phyloP scores from a whole-genome alignment of 305 asterid genomes.

The Solanum hybrid region DNA sequence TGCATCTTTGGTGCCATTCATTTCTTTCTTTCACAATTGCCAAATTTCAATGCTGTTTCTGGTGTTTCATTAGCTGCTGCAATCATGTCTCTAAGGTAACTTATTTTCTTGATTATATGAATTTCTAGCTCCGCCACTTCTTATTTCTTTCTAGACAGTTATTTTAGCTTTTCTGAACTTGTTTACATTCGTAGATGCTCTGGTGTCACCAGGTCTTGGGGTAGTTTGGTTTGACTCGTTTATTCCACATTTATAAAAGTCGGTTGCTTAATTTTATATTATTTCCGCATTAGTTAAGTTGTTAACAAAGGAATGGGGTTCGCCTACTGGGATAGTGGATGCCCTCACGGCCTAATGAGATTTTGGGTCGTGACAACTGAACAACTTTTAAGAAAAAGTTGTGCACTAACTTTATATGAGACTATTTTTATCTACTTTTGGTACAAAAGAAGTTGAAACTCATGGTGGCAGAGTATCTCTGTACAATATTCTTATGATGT shows the following conservation, averaged over 20 bases:
- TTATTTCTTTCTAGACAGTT: background rate
- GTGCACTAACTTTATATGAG: background rate
- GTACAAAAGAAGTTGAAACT: background rate
- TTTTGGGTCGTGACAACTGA: background rate
- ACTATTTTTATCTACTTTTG: background rate
- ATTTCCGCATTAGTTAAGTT: background rate
- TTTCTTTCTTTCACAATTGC: constrained; percentile 81
- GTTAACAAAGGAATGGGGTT: background rate
- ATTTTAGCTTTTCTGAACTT: background rate
- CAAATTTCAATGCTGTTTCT: constrained; percentile 80
- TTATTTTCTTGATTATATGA: background rate
- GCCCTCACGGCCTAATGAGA: background rate
- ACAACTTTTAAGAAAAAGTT: background rate
- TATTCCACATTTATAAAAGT: background rate
- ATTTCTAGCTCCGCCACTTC: background rate
- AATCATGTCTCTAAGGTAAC: constrained; percentile 80
- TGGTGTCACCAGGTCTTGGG: background rate
- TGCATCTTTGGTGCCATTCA: constrained; percentile 82
- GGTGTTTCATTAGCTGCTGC: constrained; percentile 90
- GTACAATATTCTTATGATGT: background rate
- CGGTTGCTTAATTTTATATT: background rate
- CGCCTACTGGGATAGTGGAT: background rate
- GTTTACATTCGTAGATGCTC: background rate
- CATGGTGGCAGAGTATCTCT: background rate
- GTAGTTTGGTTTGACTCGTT: background rate